A percentile compares a stretch with the other conserved stretches of the same genome.
These are phyloP conservation scores for Xylaria flabelliformis DNA, from an alignment of 495 filamentous ascomycete species.

Conservation along the genomic window DNA sequence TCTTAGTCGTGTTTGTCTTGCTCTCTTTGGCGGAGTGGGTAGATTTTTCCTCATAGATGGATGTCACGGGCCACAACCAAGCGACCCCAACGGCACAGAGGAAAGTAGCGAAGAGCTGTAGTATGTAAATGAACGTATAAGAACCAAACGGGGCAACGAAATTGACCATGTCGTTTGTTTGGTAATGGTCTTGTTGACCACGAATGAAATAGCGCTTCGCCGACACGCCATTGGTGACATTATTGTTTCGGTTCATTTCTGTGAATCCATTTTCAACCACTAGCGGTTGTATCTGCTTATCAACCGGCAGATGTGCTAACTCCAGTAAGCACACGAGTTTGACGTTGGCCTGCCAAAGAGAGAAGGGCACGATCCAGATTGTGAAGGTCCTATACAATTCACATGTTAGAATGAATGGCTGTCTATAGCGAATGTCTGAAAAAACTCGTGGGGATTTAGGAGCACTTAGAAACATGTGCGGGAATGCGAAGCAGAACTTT, in stretches of 20 bases:
- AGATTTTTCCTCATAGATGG: background rate
- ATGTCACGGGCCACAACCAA: constrained; percentile 18
- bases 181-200: constrained; percentile 83
- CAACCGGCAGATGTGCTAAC: constrained; percentile 48
- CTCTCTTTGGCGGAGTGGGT: background rate
- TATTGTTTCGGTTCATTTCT: constrained; percentile 9
- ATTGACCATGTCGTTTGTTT: constrained; percentile 76
- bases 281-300: constrained; percentile 24
- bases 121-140: constrained; percentile 55
- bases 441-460: background rate
- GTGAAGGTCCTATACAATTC: constrained; percentile 61
- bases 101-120: constrained; percentile 67
- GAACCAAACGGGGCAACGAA: constrained; percentile 62
- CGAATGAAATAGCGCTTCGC: constrained; percentile 66
- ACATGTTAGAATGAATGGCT: background rate
- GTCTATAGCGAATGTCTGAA: background rate
- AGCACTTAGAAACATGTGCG: background rate
- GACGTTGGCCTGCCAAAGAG: constrained; percentile 64
- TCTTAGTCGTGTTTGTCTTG: background rate
- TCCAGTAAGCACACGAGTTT: constrained; percentile 75
- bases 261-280: background rate
- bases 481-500: background rate
- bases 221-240: constrained; percentile 9
- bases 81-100: constrained; percentile 61
- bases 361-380: constrained; percentile 76